These are phyloP conservation scores for Mortierella polycephala DNA, from an alignment of 371 early-diverging fungal genomes.

Conservation along the genomic window DNA sequence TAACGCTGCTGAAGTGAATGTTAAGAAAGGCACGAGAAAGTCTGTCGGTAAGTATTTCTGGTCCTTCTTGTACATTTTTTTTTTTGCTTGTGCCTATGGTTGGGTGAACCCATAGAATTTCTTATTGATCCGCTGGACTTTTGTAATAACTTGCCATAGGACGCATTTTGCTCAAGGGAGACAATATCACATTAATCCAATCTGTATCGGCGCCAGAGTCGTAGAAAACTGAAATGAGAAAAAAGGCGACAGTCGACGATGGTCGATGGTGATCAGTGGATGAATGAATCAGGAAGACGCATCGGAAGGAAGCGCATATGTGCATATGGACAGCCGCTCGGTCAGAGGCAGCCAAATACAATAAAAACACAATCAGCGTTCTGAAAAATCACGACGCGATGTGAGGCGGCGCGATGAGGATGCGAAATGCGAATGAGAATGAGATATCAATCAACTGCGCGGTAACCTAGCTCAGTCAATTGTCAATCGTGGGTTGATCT, in stretches of 20 bases:
- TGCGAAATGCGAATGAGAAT: too few relatives aligned
- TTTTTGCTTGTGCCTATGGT: too few relatives aligned
- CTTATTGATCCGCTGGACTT: not conserved
- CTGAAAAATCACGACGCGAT: too few relatives aligned
- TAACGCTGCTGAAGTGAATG: constrained; percentile 84
- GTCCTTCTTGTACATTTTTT: not conserved
- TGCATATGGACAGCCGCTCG: too few relatives aligned
- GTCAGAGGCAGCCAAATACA: too few relatives aligned
- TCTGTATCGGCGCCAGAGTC: constrained; percentile 45
- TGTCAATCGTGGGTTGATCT: too few relatives aligned
- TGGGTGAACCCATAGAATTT: not conserved
- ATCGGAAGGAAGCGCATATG: too few relatives aligned
- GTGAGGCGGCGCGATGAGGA: too few relatives aligned
- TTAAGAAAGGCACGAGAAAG: constrained; percentile 79
- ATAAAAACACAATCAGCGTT: too few relatives aligned
- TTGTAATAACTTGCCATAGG: constrained; percentile 58
- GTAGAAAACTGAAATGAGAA: constrained; percentile 1
- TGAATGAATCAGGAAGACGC: too few relatives aligned
- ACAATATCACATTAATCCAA: constrained; percentile 85
- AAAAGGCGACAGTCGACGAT: not conserved
- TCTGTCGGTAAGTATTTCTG: constrained; percentile 59
- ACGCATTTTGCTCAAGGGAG: constrained; percentile 90
- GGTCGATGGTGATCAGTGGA: not conserved
- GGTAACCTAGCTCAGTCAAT: not conserved
- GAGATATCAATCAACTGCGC: too few relatives aligned